A percentile compares a stretch with the other conserved stretches of the same genome.
These are phyloP conservation scores for Kodamaea kaohsiungensis DNA, from an alignment of 805 yeast genomes.

Conservation along the genomic window DNA sequence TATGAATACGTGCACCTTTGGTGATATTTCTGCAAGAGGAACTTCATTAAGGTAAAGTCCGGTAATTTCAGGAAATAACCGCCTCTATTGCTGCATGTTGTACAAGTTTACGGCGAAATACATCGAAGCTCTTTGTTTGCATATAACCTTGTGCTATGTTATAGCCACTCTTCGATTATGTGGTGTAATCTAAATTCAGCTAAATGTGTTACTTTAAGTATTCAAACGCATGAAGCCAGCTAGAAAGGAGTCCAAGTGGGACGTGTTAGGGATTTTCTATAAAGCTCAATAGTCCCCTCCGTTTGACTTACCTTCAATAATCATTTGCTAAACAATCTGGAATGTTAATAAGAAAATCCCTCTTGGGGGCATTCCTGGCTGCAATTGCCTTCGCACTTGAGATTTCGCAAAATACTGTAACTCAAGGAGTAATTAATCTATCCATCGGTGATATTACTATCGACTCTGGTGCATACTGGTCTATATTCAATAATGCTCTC, in stretches of 20 bases:
- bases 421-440: slow-evolving; percentile 18
- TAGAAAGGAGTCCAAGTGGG: not conserved
- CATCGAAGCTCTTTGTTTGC: not conserved
- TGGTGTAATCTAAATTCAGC: not conserved
- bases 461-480: slow-evolving; percentile 19
- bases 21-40: not conserved
- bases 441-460: slow-evolving; percentile 20
- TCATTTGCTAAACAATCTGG: not conserved
- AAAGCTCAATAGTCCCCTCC: not conserved
- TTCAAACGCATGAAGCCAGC: not conserved
- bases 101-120: not conserved
- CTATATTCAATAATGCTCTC: slow-evolving; percentile 17
- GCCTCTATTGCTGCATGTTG: not conserved
- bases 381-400: slow-evolving; percentile 2
- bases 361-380: slow-evolving; percentile 1
- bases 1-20: not conserved
- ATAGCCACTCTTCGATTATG: not conserved
- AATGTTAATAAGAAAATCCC: not conserved
- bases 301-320: not conserved
- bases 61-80: not conserved
- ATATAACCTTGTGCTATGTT: not conserved
- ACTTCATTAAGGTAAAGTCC: not conserved
- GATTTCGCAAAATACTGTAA: slow-evolving; percentile 17
- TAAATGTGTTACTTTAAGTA: not conserved
- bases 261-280: not conserved